Base-by-base conservation (phyloP, 257 asterid species). In the Hygrophila difformis region DNA sequence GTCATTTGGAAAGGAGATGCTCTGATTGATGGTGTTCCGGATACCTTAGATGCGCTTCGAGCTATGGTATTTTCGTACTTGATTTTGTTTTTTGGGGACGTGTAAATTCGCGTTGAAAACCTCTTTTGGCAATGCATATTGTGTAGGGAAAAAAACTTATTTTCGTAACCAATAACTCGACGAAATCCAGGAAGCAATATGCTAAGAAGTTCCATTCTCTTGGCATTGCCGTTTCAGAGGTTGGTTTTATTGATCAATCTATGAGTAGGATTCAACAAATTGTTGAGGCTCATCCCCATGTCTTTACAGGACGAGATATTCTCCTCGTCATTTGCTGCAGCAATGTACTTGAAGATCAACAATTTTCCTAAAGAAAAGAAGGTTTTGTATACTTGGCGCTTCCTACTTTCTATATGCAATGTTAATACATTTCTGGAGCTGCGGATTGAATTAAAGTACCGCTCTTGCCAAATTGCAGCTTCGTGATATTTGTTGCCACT, bases 101-200 rank as follows among this genome's bases (percentile, higher is more conserved):
- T 11, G 12, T 67, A 49, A 11, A 19, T 33, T 21, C n/a, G 17
- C 19, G 58, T 28, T 12, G 55, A 33, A 49, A 43, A 44, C 53
- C 48, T 51, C n/a, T 26, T 35, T 5, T 7, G n/a, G n/a, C n/a
- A n/a, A n/a, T 37, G 36, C 36, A 22, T 49, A 34, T 2, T 34
- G 31, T 49, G 16, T 41, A 85, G 97, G 97, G 91, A 57, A 89
- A 89, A 64, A 85, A 75, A 63, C 72, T 82, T 64, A 76, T 89
- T 39, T 89, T 89, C 50, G 96, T 89, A 51, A 89, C 98, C n/a
- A 89, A 89, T 60, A 85, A 85, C 67, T 89, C 96, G 10, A 81
- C 77, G 8, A 89, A 85, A 71, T 89, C 98, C 12, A 77, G 98
- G 63, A 72, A 51, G 61, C 78, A 73, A 48, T 73, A 75, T 47